A percentile compares a stretch with the other conserved stretches of the same genome.
These are phyloP conservation scores for Erythrophleum ivorense DNA, from an alignment of 331 rosid genomes.

Conservation along the genomic window DNA sequence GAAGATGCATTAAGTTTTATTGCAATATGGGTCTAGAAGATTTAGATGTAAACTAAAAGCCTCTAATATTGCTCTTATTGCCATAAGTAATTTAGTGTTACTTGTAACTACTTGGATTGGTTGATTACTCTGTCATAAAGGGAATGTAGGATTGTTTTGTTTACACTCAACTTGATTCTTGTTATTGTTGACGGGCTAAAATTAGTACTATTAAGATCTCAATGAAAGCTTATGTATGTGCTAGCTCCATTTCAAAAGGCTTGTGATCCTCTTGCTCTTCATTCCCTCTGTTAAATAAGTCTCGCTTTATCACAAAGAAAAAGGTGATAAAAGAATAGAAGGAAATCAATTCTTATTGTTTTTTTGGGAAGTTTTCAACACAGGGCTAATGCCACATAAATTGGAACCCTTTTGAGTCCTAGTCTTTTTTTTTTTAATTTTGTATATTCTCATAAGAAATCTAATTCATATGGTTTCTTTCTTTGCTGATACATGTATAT, in stretches of 20 bases:
- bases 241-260: background rate
- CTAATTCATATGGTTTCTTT: background rate
- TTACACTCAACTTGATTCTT: slow-evolving; percentile 29
- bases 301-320: background rate
- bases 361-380: background rate
- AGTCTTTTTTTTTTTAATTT: background rate
- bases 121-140: slow-evolving; percentile 96
- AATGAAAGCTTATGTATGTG: background rate
- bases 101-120: slow-evolving; percentile 98
- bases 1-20: no score
- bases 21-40: no score
- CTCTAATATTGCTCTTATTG: no score
- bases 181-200: slow-evolving; percentile 12
- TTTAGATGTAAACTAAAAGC: no score
- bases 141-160: slow-evolving; percentile 82
- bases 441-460: background rate
- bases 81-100: slow-evolving; percentile 94
- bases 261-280: no score
- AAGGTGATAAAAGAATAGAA: background rate
- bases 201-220: slow-evolving; percentile 14
- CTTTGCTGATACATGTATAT: no score
- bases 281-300: background rate
- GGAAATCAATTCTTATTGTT: background rate
- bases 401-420: background rate
- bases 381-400: background rate